phyloP scores from a whole-genome alignment of 257 asterid genomes.

The Solanum virginianum region DNA sequence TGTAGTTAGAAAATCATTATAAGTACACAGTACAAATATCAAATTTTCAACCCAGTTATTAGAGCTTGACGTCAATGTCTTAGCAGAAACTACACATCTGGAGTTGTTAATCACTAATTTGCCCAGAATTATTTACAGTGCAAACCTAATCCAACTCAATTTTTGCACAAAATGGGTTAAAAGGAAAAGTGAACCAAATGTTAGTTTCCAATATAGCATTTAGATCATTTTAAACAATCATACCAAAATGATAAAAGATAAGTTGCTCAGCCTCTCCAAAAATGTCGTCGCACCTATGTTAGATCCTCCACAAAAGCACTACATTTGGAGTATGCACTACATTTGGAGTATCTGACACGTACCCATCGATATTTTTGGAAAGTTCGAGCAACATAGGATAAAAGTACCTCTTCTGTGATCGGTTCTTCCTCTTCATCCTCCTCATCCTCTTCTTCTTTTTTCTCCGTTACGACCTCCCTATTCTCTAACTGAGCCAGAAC shows the following conservation, averaged over 20 bases:
- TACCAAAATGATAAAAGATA: background rate
- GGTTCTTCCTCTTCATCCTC: conserved; percentile 42
- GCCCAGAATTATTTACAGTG: background rate
- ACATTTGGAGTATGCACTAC: no score
- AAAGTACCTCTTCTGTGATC: conserved; percentile 66
- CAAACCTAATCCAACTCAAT: background rate
- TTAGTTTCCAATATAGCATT: background rate
- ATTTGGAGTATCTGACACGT: no score
- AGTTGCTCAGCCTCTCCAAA: no score
- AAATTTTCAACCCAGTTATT: background rate
- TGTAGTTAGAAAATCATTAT: background rate
- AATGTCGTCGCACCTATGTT: no score
- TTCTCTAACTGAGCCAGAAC: conserved; percentile 86
- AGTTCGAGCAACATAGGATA: background rate
- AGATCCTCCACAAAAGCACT: no score
- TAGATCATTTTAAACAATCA: background rate
- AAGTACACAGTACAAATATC: background rate
- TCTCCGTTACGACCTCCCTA: conserved; percentile 51
- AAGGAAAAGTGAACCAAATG: background rate
- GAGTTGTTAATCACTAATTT: background rate
- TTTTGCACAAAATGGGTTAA: background rate
- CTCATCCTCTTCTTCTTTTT: conserved; percentile 48
- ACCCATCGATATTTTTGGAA: no score
- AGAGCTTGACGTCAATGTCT: background rate
- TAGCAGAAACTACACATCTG: background rate